phyloP scores from a whole-genome alignment of 352 stramenopile species.

The Pelagophyceae sp. region DNA sequence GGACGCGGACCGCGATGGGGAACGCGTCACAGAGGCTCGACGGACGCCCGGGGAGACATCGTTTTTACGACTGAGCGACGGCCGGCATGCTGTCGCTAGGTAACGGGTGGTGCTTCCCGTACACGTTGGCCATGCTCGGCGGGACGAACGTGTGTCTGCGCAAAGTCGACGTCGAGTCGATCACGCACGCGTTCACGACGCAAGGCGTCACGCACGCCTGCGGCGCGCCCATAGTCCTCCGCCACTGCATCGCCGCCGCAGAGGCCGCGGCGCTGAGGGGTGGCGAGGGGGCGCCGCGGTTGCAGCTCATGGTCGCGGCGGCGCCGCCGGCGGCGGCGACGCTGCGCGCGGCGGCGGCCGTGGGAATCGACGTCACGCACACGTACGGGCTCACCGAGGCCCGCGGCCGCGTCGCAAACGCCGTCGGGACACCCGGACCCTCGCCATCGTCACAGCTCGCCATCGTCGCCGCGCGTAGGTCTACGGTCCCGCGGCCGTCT shows the following conservation, averaged over 20 bases:
- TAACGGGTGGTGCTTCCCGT: slow-evolving; percentile 16
- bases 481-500: slow-evolving; percentile 11
- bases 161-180: neutral
- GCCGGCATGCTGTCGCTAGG: too few relatives aligned
- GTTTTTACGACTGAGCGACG: too few relatives aligned
- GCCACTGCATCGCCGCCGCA: neutral
- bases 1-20: too few relatives aligned
- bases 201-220: slow-evolving; percentile 7
- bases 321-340: slow-evolving; percentile 2
- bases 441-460: too few relatives aligned
- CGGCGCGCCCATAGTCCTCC: slow-evolving; percentile 9
- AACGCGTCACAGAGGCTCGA: too few relatives aligned
- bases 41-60: too few relatives aligned
- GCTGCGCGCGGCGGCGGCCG: neutral
- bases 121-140: neutral
- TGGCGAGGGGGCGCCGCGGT: neutral
- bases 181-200: neutral
- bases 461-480: too few relatives aligned
- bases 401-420: too few relatives aligned
- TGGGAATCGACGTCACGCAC: slow-evolving; percentile 9
- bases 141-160: slow-evolving; percentile 10
- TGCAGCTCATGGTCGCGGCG: neutral
- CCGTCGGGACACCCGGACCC: too few relatives aligned
- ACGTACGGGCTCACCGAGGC: slow-evolving; percentile 14
- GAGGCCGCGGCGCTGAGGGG: neutral